Evolutionary conservation across 441 rosid genomes (phyloP), one percentile per base, ranked within the genome.

Genomic region (Daphne laureola): DNA sequence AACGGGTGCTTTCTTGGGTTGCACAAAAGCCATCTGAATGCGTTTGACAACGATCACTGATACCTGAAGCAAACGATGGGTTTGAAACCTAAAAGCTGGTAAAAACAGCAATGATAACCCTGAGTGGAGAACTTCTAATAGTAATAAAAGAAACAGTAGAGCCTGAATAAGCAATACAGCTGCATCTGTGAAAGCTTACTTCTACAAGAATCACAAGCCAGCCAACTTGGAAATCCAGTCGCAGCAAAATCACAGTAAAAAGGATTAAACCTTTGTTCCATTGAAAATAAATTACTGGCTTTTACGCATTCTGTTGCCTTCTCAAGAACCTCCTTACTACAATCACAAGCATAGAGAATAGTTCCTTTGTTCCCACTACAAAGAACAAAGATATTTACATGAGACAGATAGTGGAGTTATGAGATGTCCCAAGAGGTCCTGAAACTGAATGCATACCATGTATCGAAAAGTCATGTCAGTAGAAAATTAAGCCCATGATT

Each of bases 331-430:
- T 82, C 80, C 36, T 65, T 55, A 66, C 97, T 82, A 74, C 92
- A 92, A 56, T 89, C 92, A 8, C 96, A 89, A 56, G 98, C 92
- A 61, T 89, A 86, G 25, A 83, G 80, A 11, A 64, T 51, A 48
- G 71, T 56, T 61, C 76, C 76, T 69, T 75, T 70, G 61, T 70
- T 78, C 43, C 90, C 87, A 38, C 95, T 86, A 58, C 78, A 62
- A 14, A 36, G 25, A 21, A 42, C 16, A 50, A 48, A 46, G 3
- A 3, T 3, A 17, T 18, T 0, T 13, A 36, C 26, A 0, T 47
- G n/a, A 57, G 50, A 26, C 26, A 25, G 12, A 52, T 57, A 50
- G 6, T 31, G 38, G 4, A 4, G 38, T 31, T 31, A 31, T 9
- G 38, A 31, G 38, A 31, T 31, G 38, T 31, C 38, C 2, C 38